Evolutionary conservation across 768 basidiomycete species (phyloP).

Genomic region (Lactarius tabidus): DNA sequence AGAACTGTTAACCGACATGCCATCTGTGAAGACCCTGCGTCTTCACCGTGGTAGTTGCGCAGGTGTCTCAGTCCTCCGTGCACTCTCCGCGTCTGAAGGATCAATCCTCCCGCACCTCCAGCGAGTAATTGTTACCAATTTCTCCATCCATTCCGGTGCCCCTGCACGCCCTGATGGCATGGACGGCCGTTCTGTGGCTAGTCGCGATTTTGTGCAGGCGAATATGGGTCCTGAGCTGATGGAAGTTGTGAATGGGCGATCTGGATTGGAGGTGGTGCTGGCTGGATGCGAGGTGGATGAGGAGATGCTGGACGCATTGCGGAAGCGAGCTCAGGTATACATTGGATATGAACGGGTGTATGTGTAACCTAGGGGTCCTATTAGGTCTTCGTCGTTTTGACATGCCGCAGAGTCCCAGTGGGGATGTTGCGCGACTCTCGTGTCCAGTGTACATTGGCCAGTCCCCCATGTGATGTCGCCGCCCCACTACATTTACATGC

Average conservation of each 20-base stretch:
- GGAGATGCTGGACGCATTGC: not conserved
- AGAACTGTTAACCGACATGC: not conserved
- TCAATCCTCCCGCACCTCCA: conserved; percentile 9
- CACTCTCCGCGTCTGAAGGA: not conserved
- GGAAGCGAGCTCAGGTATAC: conserved; percentile 4
- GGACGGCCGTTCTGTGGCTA: not conserved
- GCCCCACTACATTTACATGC: too few species aligned
- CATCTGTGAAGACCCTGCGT: not conserved
- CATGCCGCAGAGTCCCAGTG: too few species aligned
- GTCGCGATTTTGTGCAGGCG: not conserved
- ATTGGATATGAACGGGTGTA: conserved; percentile 14
- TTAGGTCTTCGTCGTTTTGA: too few species aligned
- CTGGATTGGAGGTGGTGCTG: conserved; percentile 8
- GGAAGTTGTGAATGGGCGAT: not conserved
- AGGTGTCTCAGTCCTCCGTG: not conserved
- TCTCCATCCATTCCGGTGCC: not conserved
- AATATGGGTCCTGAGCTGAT: conserved; percentile 4
- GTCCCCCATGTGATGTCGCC: too few species aligned
- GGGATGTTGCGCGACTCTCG: too few species aligned
- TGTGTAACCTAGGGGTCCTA: not conserved
- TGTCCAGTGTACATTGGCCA: too few species aligned
- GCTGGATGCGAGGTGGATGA: conserved; percentile 8
- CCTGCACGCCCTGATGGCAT: too few species aligned
- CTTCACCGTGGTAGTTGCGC: not conserved
- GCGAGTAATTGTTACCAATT: not conserved